A percentile compares a stretch with the other conserved stretches of the same genome.
These are phyloP conservation scores for Lachancea cidri DNA, from an alignment of 805 yeast genomes.

Conservation along the genomic window DNA sequence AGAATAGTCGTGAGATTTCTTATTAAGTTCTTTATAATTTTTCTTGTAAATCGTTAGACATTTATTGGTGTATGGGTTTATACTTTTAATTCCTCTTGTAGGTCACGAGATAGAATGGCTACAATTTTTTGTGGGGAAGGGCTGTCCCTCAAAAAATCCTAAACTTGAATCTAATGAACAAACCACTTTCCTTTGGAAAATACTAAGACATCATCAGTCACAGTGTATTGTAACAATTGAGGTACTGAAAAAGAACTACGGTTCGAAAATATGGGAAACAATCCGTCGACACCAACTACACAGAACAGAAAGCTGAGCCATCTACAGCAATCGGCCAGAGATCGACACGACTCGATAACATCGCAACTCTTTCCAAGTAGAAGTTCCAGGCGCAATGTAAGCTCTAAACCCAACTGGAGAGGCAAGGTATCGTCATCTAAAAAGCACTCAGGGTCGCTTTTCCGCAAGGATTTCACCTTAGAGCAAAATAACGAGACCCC, in stretches of 20 bases:
- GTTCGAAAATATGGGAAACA: constrained; percentile 10
- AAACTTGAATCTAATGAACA: background rate
- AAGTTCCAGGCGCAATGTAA: constrained; percentile 14
- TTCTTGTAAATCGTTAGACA: background rate
- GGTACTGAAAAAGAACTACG: background rate
- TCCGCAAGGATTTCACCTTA: constrained; percentile 7
- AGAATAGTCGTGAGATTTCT: background rate
- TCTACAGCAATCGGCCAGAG: constrained; percentile 8
- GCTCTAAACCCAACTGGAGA: constrained; percentile 3
- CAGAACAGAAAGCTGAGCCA: constrained; percentile 5
- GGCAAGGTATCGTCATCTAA: background rate
- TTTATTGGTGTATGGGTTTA: background rate
- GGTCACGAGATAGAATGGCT: background rate
- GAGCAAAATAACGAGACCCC: constrained; percentile 2
- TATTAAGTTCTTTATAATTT: background rate
- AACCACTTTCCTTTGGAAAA: too few species aligned
- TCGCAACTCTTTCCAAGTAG: constrained; percentile 20
- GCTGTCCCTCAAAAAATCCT: background rate
- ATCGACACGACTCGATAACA: constrained; percentile 14
- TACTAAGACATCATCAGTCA: too few species aligned
- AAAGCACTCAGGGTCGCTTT: constrained; percentile 1
- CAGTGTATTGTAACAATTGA: too few species aligned
- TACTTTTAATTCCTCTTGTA: background rate
- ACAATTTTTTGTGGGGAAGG: background rate
- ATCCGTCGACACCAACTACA: constrained; percentile 10